A percentile compares a stretch with the other conserved stretches of the same genome.
phyloP scores from a whole-genome alignment of 2,329 filamentous ascomycete species.

The Thielaviopsis euricoi region DNA sequence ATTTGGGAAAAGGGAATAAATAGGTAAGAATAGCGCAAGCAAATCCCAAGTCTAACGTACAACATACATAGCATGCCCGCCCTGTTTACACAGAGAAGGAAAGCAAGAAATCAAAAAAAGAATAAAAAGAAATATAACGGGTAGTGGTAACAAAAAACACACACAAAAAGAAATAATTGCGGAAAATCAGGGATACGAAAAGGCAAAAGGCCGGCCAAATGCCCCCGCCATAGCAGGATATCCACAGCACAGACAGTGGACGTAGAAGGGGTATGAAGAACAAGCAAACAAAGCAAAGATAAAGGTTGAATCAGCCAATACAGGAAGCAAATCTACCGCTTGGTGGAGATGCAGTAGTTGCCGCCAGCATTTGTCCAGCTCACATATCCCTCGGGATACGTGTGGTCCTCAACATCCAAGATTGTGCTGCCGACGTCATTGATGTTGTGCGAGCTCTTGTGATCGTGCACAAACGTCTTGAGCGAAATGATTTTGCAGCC shows the following conservation, averaged over 20 bases:
- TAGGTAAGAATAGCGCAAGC: conserved; percentile 2
- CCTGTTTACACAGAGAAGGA: background rate
- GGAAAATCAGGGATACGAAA: background rate
- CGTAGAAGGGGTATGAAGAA: background rate
- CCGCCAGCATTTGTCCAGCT: conserved; percentile 83
- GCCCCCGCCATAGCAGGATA: too few relatives aligned
- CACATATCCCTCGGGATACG: conserved; percentile 55
- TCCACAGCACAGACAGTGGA: too few relatives aligned
- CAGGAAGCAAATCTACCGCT: conserved; percentile 32
- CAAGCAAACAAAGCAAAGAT: background rate
- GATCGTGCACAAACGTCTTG: conserved; percentile 74
- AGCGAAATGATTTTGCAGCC: conserved; percentile 83
- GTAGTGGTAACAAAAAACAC: background rate
- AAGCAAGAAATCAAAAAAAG: background rate
- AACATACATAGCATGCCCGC: background rate
- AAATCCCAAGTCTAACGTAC: background rate
- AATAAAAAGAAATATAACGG: background rate
- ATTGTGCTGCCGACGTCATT: conserved; percentile 68
- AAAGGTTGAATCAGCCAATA: background rate
- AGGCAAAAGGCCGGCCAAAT: background rate
- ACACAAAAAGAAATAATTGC: background rate
- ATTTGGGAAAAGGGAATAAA: background rate
- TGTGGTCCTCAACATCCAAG: conserved; percentile 52
- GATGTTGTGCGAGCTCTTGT: conserved; percentile 62
- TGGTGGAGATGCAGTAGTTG: conserved; percentile 75